phyloP scores from a whole-genome alignment of 2,329 filamentous ascomycete genomes.

The Calonectria ilicicola region DNA sequence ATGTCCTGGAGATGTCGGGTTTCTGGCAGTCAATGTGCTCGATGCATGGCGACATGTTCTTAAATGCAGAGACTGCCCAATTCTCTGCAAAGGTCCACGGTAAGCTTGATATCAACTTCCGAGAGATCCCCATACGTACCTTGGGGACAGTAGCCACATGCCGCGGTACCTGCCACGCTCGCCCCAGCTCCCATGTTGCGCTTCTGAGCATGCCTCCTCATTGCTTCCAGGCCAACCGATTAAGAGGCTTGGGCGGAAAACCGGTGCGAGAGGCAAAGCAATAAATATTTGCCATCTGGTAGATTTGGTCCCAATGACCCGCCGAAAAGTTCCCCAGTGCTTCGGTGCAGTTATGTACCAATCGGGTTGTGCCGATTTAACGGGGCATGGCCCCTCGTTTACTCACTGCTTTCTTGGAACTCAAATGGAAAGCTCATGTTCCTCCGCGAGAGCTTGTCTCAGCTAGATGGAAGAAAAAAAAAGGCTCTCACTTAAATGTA shows the following conservation, averaged over 20 bases:
- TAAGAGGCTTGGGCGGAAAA: not conserved
- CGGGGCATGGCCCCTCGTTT: constrained; percentile 12
- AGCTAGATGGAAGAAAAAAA: not conserved
- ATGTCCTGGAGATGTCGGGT: not conserved
- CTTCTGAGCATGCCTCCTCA: constrained; percentile 53
- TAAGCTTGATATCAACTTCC: constrained; percentile 20
- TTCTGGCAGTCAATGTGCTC: not conserved
- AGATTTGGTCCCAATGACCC: not conserved
- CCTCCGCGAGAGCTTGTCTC: not conserved
- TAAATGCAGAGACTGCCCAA: not conserved
- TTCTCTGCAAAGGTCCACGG: constrained; percentile 25
- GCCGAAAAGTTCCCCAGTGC: constrained; percentile 10
- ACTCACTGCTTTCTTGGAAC: not conserved
- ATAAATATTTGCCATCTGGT: constrained; percentile 1
- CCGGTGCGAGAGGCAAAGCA: not conserved
- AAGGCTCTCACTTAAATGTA: not conserved
- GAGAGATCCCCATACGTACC: constrained; percentile 32
- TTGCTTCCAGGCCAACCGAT: constrained; percentile 38
- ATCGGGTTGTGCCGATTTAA: constrained; percentile 11
- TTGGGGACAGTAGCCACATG: constrained; percentile 33
- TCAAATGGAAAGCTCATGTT: not conserved
- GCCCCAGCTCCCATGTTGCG: constrained; percentile 47
- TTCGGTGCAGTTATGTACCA: constrained; percentile 18
- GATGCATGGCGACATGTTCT: not conserved
- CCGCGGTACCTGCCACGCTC: constrained; percentile 42